These are phyloP conservation scores for Blastomyces emzantsi DNA, from an alignment of 2,329 filamentous ascomycete genomes.

Conservation along the genomic window DNA sequence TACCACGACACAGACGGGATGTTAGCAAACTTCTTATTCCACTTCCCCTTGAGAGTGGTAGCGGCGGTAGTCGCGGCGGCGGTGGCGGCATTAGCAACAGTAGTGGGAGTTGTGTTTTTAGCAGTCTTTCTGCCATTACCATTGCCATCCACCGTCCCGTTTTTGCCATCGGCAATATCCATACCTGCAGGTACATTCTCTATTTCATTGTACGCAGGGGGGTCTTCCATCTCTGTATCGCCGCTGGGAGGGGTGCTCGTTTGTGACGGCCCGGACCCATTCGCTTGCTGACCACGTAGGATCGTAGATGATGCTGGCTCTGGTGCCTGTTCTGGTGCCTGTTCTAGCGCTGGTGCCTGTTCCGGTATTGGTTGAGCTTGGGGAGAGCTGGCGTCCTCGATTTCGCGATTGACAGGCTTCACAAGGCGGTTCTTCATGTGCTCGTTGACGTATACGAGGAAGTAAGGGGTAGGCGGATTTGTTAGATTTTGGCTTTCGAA, in stretches of 20 bases:
- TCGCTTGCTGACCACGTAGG: not conserved
- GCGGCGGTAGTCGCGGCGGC: not conserved
- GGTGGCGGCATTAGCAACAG: not conserved
- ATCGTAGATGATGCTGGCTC: not conserved
- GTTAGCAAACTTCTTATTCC: slow-evolving; percentile 19
- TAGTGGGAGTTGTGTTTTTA: not conserved
- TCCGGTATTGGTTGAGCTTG: not conserved
- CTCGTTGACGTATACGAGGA: slow-evolving; percentile 72
- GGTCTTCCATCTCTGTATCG: slow-evolving; percentile 6
- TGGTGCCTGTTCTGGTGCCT: not conserved
- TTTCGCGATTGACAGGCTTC: slow-evolving; percentile 47
- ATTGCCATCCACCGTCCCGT: slow-evolving; percentile 2
- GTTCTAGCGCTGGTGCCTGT: not conserved
- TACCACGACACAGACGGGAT: slow-evolving; percentile 24
- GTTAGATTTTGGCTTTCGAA: slow-evolving; percentile 54
- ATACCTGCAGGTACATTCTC: slow-evolving; percentile 1
- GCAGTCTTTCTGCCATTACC: not conserved
- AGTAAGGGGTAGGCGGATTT: slow-evolving; percentile 67
- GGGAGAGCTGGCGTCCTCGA: slow-evolving; percentile 14
- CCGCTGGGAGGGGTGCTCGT: not conserved
- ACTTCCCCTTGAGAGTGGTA: not conserved
- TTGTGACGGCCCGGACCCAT: not conserved
- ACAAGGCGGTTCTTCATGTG: slow-evolving; percentile 51
- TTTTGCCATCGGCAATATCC: not conserved
- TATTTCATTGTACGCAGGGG: slow-evolving; percentile 9